Conservation (phyloP, 768 basidiomycete species). For the Cyathus striatus region DNA sequence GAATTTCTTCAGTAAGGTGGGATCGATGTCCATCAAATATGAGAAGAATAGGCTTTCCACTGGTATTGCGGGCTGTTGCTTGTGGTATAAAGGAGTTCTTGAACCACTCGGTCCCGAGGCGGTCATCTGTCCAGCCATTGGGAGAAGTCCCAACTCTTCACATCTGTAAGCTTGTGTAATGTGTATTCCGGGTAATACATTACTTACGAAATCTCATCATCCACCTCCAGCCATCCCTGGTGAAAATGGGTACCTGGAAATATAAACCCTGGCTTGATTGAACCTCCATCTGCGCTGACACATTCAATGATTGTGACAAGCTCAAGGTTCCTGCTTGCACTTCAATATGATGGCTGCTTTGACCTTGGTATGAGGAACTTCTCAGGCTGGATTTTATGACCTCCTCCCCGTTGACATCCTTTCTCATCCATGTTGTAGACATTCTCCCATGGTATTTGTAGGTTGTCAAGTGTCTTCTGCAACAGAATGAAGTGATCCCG, state of each 20-base stretch:
- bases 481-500: slow-evolving; percentile 2
- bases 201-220: slow-evolving; percentile 3
- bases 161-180: neutral
- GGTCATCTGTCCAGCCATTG: slow-evolving; percentile 20
- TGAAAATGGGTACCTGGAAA: slow-evolving; percentile 1
- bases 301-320: neutral
- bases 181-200: neutral
- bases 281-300: neutral
- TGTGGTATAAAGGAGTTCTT: slow-evolving; percentile 13
- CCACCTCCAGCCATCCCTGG: neutral
- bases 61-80: slow-evolving; percentile 2
- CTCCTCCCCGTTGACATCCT: neutral
- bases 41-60: slow-evolving; percentile 7
- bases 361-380: neutral
- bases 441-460: neutral
- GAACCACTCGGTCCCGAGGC: slow-evolving; percentile 14
- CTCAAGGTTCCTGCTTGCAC: neutral
- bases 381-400: neutral
- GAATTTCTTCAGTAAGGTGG: slow-evolving; percentile 3
- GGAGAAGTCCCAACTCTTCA: slow-evolving; percentile 14
- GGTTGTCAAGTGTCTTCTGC: neutral
- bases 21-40: slow-evolving; percentile 22
- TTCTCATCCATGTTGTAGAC: neutral
- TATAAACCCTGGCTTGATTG: slow-evolving; percentile 3
- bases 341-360: neutral